Percentiles rank a stretch among this genome's conserved stretches.
Evolutionary conservation across 805 yeast genomes (phyloP).

Genomic region (Candida wancherniae): DNA sequence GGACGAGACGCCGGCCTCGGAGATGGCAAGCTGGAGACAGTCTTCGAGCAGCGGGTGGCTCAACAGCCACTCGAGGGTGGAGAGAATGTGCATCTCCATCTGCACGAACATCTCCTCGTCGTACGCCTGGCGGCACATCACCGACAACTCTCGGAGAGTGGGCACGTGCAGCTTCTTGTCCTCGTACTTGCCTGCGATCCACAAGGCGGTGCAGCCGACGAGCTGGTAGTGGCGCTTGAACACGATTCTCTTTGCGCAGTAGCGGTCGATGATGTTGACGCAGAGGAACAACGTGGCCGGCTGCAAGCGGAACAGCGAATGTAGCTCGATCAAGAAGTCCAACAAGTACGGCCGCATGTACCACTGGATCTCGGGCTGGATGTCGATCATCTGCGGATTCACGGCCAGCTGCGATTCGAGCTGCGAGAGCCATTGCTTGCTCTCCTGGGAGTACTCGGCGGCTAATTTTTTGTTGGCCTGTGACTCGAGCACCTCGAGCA

Average conservation of each 20-base stretch:
- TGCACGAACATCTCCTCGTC: constrained; percentile 50
- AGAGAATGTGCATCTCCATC: constrained; percentile 41
- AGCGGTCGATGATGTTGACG: constrained; percentile 42
- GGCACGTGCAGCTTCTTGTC: constrained; percentile 58
- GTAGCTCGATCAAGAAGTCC: constrained; percentile 42
- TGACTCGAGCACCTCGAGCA: constrained; percentile 45
- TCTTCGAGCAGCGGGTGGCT: constrained; percentile 51
- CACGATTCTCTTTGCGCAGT: constrained; percentile 43
- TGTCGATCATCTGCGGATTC: constrained; percentile 48
- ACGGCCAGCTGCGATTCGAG: constrained; percentile 40
- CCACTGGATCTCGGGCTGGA: constrained; percentile 46
- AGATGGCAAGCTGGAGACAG: constrained; percentile 40
- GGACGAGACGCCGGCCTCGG: constrained; percentile 26
- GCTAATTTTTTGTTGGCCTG: constrained; percentile 39
- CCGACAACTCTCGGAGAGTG: constrained; percentile 46
- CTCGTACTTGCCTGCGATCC: constrained; percentile 50
- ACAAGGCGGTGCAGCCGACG: constrained; percentile 44
- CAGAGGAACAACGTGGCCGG: constrained; percentile 41
- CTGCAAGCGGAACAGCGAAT: constrained; percentile 37
- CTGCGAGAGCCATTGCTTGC: constrained; percentile 33
- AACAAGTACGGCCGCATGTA: constrained; percentile 43
- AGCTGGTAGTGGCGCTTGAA: constrained; percentile 45
- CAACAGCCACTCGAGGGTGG: constrained; percentile 41
- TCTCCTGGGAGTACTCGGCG: constrained; percentile 40
- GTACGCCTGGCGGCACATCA: constrained; percentile 56